Evolutionary conservation across 225 moss, liverwort and hornwort genomes (phyloP).

Genomic region (Rhytidiadelphus loreus): DNA sequence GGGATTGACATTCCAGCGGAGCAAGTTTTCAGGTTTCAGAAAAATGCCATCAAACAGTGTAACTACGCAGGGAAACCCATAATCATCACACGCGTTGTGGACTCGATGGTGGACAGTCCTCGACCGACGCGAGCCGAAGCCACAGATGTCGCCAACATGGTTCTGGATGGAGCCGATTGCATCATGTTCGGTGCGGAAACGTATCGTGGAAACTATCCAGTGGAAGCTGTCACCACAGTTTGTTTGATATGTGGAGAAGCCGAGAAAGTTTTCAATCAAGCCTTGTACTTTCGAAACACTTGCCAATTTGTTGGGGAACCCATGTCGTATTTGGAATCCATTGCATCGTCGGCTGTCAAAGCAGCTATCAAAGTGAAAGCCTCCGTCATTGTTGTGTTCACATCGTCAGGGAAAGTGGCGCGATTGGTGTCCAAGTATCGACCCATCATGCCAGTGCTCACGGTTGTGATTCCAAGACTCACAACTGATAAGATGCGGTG

Average conservation of each 20-base stretch:
- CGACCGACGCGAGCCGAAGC: slow-evolving; percentile 88
- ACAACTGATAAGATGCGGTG: slow-evolving; percentile 41
- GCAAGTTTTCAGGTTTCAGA: slow-evolving; percentile 81
- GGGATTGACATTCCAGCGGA: slow-evolving; percentile 82
- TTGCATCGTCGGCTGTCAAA: slow-evolving; percentile 43
- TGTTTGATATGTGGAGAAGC: slow-evolving; percentile 41
- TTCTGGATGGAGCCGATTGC: slow-evolving; percentile 40
- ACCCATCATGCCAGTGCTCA: slow-evolving; percentile 24
- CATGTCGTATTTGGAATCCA: slow-evolving; percentile 29
- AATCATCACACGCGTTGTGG: slow-evolving; percentile 77
- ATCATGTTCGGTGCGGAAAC: slow-evolving; percentile 60
- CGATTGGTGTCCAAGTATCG: slow-evolving; percentile 41
- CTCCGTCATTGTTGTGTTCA: slow-evolving; percentile 42
- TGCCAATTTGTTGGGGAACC: slow-evolving; percentile 40
- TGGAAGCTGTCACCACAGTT: slow-evolving; percentile 27
- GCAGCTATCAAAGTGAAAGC: slow-evolving; percentile 46
- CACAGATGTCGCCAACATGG: slow-evolving; percentile 80
- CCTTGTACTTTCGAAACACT: slow-evolving; percentile 16
- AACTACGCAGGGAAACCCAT: slow-evolving; percentile 80
- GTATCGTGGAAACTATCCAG: slow-evolving; percentile 25
- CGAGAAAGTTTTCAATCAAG: slow-evolving; percentile 47
- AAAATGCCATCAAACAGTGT: slow-evolving; percentile 58
- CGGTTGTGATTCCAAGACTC: slow-evolving; percentile 27
- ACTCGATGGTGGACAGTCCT: slow-evolving; percentile 91
- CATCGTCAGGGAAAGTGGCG: slow-evolving; percentile 42